phyloP scores from a whole-genome alignment of 352 stramenopile genomes.

The Blastocystis sp. region DNA sequence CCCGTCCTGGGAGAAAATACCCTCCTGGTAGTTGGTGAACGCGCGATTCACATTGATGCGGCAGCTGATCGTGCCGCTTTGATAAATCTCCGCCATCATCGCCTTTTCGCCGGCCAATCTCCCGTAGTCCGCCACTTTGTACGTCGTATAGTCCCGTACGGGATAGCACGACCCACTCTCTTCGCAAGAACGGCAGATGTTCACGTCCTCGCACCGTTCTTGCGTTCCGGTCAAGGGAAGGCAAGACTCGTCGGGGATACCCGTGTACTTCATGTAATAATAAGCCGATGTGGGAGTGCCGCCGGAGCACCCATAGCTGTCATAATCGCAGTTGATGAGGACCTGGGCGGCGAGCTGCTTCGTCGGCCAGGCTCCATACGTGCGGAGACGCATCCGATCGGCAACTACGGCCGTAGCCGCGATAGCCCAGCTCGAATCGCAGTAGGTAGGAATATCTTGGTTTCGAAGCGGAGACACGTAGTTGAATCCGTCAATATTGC shows the following conservation, averaged over 20 bases:
- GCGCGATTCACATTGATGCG: slow-evolving; percentile 73
- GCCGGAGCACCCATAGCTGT: slow-evolving; percentile 84
- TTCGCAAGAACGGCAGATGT: slow-evolving; percentile 86
- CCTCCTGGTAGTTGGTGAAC: slow-evolving; percentile 84
- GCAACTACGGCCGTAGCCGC: slow-evolving; percentile 71
- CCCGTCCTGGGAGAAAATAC: slow-evolving; percentile 78
- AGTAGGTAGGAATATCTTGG: slow-evolving; percentile 92
- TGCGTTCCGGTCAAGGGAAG: slow-evolving; percentile 85
- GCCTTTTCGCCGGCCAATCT: slow-evolving; percentile 81
- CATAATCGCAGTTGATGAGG: slow-evolving; percentile 80
- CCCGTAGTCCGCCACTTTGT: slow-evolving; percentile 88
- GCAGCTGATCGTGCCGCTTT: slow-evolving; percentile 86
- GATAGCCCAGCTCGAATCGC: slow-evolving; percentile 83
- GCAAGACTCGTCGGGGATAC: slow-evolving; percentile 89
- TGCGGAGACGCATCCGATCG: slow-evolving; percentile 72
- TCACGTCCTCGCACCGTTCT: slow-evolving; percentile 80
- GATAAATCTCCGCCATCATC: slow-evolving; percentile 93
- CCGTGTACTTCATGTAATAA: slow-evolving; percentile 83
- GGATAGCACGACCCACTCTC: slow-evolving; percentile 76
- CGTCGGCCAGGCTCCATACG: slow-evolving; percentile 71
- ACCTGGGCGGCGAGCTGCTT: slow-evolving; percentile 82
- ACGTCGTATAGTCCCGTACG: slow-evolving; percentile 87
- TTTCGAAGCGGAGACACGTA: slow-evolving; percentile 95
- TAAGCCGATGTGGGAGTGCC: slow-evolving; percentile 86
- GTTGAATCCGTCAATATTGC: slow-evolving; percentile 85